These are phyloP conservation scores for Diaporthe ampelina DNA, from an alignment of 2,329 filamentous ascomycete species.

Conservation along the genomic window DNA sequence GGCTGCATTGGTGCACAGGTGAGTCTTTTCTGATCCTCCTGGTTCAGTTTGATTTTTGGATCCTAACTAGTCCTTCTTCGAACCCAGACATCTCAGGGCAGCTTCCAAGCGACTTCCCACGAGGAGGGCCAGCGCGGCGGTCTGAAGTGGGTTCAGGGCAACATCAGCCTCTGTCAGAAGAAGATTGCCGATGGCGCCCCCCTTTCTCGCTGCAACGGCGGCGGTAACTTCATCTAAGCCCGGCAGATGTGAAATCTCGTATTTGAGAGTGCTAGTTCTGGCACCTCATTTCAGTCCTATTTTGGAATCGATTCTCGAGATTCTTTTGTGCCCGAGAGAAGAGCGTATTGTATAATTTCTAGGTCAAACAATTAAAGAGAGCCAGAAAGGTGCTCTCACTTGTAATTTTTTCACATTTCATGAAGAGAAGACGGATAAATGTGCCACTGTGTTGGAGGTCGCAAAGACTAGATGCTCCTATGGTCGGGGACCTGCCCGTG, in stretches of 20 bases:
- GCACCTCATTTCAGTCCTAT: not conserved
- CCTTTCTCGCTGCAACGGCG: slow-evolving; percentile 15
- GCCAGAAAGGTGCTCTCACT: not conserved
- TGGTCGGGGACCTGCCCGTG: no score
- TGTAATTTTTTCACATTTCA: not conserved
- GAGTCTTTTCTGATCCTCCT: not conserved
- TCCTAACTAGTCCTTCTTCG: not conserved
- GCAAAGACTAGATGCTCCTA: no score
- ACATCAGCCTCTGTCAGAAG: slow-evolving; percentile 20
- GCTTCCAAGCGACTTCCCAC: slow-evolving; percentile 3
- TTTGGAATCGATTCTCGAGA: no score
- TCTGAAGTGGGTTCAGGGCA: slow-evolving; percentile 14
- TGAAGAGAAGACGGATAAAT: no score
- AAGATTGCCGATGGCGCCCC: slow-evolving; percentile 14
- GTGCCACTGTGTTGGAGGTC: not conserved
- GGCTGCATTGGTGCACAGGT: slow-evolving; percentile 17
- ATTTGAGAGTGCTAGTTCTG: no score
- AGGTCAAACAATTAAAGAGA: no score
- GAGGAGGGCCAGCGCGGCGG: slow-evolving; percentile 17
- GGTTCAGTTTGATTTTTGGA: no score
- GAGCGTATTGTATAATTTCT: not conserved
- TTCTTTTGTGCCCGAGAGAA: not conserved
- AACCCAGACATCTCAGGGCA: not conserved
- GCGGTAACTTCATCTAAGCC: slow-evolving; percentile 7
- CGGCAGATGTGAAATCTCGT: not conserved